These are phyloP conservation scores for Pyrus hybrid DNA, from an alignment of 331 rosid species.

Conservation along the genomic window DNA sequence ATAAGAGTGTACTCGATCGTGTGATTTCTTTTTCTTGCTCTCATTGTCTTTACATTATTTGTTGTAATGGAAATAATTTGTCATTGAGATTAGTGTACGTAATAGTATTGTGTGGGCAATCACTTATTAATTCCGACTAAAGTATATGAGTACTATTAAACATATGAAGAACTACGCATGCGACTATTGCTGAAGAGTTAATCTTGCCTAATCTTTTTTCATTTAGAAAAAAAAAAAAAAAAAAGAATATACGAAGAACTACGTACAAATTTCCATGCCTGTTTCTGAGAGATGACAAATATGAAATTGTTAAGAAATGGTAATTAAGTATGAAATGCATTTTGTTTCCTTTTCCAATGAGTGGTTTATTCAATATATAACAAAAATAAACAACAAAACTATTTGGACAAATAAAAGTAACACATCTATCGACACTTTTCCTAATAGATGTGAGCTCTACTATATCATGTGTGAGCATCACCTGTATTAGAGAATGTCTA, in stretches of 20 bases:
- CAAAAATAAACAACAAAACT: not conserved
- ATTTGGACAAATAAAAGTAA: not conserved
- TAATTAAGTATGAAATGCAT: not conserved
- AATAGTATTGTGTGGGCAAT: not conserved
- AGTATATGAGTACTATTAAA: no score
- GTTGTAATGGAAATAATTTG: not conserved
- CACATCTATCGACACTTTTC: fast-evolving
- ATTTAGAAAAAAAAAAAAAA: no score
- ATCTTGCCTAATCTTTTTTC: no score
- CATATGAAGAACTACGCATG: no score
- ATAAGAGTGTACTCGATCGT: not conserved
- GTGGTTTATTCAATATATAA: not conserved
- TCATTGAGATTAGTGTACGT: not conserved
- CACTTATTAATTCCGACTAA: not conserved
- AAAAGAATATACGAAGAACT: no score
- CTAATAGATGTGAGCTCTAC: not conserved
- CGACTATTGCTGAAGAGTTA: fast-evolving
- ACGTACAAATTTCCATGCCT: not conserved
- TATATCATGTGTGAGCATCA: not conserved
- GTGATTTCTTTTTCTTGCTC: not conserved
- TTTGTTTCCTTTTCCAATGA: not conserved
- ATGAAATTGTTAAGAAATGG: not conserved
- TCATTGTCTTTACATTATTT: not conserved
- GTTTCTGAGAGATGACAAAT: not conserved
- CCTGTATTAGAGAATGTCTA: no score